These are phyloP conservation scores for Batrachochytrium dendrobatidis DNA, from an alignment of 371 early-diverging fungal species.

Conservation along the genomic window DNA sequence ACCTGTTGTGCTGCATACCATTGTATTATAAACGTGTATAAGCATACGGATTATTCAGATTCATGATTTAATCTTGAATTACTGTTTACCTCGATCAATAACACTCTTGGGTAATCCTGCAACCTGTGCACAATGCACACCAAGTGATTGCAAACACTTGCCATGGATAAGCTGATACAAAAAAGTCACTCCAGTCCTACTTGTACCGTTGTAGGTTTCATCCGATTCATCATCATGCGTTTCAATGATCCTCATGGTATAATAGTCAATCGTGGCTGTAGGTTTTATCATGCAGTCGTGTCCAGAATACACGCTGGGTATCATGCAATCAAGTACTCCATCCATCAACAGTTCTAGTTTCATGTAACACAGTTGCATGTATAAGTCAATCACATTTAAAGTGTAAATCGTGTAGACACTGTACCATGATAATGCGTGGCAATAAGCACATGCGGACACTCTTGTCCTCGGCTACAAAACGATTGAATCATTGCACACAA, in stretches of 20 bases:
- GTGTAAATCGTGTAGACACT: not conserved
- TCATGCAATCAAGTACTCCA: too few species aligned
- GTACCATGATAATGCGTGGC: constrained; percentile 64
- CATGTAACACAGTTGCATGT: not conserved
- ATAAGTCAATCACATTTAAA: not conserved
- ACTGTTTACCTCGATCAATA: not conserved
- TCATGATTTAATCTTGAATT: too few species aligned
- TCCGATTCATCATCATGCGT: not conserved
- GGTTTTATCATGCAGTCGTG: not conserved
- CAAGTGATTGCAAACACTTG: not conserved
- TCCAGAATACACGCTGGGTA: too few species aligned
- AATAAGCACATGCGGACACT: constrained; percentile 38
- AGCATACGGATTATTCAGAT: not conserved
- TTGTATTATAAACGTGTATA: not conserved
- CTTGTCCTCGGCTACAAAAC: constrained; percentile 32
- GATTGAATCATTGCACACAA: constrained; percentile 51
- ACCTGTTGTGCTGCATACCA: not conserved
- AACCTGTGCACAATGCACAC: not conserved
- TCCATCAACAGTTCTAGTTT: not conserved
- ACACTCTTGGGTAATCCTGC: not conserved
- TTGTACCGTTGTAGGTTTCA: not conserved
- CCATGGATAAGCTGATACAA: not conserved
- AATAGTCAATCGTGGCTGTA: not conserved
- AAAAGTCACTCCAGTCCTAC: too few species aligned
- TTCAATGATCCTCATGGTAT: not conserved